Conservation (phyloP, 768 basidiomycete species). For the Suillus bovinus region DNA sequence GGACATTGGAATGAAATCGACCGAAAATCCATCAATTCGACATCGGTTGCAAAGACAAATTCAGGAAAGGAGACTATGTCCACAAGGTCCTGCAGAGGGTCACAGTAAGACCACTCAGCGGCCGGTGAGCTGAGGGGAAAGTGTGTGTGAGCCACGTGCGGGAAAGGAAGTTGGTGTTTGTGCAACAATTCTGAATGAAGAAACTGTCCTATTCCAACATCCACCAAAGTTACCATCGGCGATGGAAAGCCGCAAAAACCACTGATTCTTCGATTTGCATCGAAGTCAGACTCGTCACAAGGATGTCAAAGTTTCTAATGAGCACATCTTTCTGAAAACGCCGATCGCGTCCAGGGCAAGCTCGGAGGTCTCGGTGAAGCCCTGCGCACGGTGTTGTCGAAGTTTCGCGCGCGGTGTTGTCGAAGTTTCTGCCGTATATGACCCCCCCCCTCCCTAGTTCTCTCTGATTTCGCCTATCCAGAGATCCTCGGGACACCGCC, state of each 20-base stretch:
- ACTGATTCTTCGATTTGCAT: not conserved
- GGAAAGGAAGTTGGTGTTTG: not conserved
- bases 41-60: not conserved
- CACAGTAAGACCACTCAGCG: not conserved
- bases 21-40: not conserved
- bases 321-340: not conserved
- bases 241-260: not conserved
- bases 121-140: not conserved
- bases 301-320: not conserved
- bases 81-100: not conserved
- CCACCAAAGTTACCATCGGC: not conserved
- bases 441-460: no score
- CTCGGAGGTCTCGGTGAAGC: not conserved
- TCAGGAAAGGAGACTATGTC: no score
- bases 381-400: no score
- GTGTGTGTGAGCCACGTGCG: not conserved
- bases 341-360: not conserved
- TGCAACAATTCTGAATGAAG: not conserved
- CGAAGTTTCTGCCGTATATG: no score
- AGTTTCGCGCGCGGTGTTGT: no score
- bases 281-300: no score
- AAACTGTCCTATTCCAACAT: no score
- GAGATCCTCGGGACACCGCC: no score
- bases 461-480: no score
- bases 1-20: not conserved